Evolutionary conservation across 352 stramenopile genomes (phyloP), one percentile per base, ranked within the genome.

Genomic region (Phytophthora meadii): DNA sequence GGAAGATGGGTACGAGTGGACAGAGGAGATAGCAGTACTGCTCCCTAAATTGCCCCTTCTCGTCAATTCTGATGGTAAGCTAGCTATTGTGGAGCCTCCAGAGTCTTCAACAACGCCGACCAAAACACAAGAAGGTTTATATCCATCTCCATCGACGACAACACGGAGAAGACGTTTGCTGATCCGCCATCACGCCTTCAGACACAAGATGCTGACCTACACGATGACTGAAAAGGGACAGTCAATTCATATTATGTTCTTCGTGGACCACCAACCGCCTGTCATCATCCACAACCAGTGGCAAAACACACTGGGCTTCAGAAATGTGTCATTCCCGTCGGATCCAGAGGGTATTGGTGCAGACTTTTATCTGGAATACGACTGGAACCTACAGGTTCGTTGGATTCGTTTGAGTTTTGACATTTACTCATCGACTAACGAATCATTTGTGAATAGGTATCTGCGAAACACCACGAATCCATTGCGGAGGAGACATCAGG

Each of bases 231-330:
- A 81, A 40, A 74, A 74, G 6, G 70, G 65, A 7, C 68, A 68
- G 2, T 79, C 73, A 11, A 81, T 92, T 36, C 71, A 88, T 24
- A 70, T 95, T 42, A 42, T 89, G 10, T 74, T 95, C 37, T 93
- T 90, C 30, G 59, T 89, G 25, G 87, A 95, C 58, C 75, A 66
- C 17, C 82, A 93, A 28, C 74, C 82, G 2, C 79, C 85, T 8
- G 68, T 94, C 25, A 61, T 87, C 9, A 56, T 95, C 39, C 72
- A 88, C 37, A 95, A 95, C 34, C 59, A 87, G 40, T 91, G 84
- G 78, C 55, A 75, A 34, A 65, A 79, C 14, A 41, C 61, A 10
- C 24, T 95, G 11, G 82, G 73, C 7, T 77, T 94, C 9, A 66
- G 79, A 44, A 77, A 77, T n/a, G 41, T 89, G 39, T 70, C 74